These are phyloP conservation scores for Geotrichum phurueaensis DNA, from an alignment of 1,139 yeast species.

Conservation along the genomic window DNA sequence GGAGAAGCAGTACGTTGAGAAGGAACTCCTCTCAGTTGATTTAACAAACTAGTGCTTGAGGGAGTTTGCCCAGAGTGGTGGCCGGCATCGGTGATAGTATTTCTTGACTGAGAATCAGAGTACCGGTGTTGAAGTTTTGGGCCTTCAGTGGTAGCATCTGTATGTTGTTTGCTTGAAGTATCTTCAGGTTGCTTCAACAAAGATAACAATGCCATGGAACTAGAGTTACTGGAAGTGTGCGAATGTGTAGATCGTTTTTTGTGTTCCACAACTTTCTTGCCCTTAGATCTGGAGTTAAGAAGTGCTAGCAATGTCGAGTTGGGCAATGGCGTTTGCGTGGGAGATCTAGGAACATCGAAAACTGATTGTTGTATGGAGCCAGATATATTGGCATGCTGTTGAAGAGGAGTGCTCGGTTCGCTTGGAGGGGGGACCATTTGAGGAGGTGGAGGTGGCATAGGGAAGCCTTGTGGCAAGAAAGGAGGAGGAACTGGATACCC, in stretches of 20 bases:
- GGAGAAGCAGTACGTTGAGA: not conserved
- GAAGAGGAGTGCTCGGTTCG: conserved; percentile 10
- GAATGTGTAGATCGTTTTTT: not conserved
- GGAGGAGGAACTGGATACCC: conserved; percentile 21
- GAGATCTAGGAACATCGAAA: no score
- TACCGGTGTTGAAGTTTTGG: no score
- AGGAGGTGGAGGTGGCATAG: conserved; percentile 11
- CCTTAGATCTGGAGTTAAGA: conserved; percentile 23
- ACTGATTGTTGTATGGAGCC: conserved; percentile 3
- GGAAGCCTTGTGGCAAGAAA: conserved; percentile 7
- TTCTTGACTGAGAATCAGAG: not conserved
- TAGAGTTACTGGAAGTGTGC: not conserved
- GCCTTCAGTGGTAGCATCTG: no score
- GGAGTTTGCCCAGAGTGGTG: not conserved
- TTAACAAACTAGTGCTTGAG: not conserved
- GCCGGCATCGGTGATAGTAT: not conserved
- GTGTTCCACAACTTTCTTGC: conserved; percentile 13
- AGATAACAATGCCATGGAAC: conserved; percentile 7
- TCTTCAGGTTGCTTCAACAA: conserved; percentile 1
- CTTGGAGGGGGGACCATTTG: conserved; percentile 4
- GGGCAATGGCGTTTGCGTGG: no score
- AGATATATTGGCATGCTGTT: conserved; percentile 5
- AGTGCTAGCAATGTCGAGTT: conserved; percentile 23
- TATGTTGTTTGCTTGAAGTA: no score
- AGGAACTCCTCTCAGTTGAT: not conserved